A percentile compares a stretch with the other conserved stretches of the same genome.
phyloP scores from a whole-genome alignment of 768 basidiomycete genomes.

The Piloderma croceum region DNA sequence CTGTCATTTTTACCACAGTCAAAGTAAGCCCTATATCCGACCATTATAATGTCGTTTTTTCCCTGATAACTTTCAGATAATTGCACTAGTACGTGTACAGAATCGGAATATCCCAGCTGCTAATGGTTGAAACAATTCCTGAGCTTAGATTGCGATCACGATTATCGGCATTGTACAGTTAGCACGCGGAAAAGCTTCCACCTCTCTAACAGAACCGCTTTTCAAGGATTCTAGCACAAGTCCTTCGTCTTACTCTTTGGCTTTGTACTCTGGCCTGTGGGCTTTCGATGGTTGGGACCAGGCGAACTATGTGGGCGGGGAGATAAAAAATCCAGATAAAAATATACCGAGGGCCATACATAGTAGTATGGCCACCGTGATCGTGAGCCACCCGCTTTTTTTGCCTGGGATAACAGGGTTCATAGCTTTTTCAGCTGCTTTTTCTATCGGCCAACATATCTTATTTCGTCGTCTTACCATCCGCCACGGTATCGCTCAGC shows the following conservation, averaged over 20 bases:
- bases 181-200: conserved; percentile 61
- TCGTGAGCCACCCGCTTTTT: conserved; percentile 37
- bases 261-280: conserved; percentile 92
- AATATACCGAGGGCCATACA: conserved; percentile 90
- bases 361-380: conserved; percentile 80
- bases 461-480: conserved; percentile 78
- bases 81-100: conserved; percentile 57
- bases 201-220: conserved; percentile 59
- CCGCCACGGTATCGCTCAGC: conserved; percentile 66
- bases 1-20: conserved; percentile 81
- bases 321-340: conserved; percentile 74
- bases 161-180: conserved; percentile 77
- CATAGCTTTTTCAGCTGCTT: conserved; percentile 47
- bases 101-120: too few relatives aligned
- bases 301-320: conserved; percentile 86
- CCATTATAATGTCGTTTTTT: conserved; percentile 7
- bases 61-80: conserved; percentile 37
- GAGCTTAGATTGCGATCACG: conserved; percentile 59
- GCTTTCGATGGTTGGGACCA: conserved; percentile 97
- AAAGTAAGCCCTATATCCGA: conserved; percentile 49
- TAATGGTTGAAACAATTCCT: conserved; percentile 4
- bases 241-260: conserved; percentile 85
- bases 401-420: too few relatives aligned
- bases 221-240: conserved; percentile 72
- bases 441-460: conserved; percentile 82